Base-by-base conservation (phyloP, 192 early-diverging fungal genomes). In the Radiomyces spectabilis region DNA sequence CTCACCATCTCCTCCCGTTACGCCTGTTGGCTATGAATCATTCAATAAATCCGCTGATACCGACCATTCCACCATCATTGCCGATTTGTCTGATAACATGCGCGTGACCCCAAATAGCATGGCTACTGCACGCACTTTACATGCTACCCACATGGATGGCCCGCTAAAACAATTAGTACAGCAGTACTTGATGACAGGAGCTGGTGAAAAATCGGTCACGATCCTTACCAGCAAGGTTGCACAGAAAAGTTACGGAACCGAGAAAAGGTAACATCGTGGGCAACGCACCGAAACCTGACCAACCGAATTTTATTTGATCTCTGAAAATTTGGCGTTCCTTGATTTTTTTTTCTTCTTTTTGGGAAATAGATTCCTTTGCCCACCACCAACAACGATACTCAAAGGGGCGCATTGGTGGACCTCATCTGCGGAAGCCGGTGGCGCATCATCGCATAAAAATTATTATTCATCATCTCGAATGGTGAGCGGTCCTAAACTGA, bases 191-290 rank as follows among this genome's bases (percentile, higher is more conserved):
- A 27, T 27, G 13, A 26, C 24, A 15, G 25, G 21, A 4, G 15
- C 69, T 3, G 75, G 77, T 1, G 75, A 76, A 73, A 78, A 68
- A 41, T 76, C 79, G 68, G 76, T 91, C 6, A 66, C 90, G 63
- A 73, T 94, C 10, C 66, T 89, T 49, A 91, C 89, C 24, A 83
- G 88, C 15, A 89, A 86, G 41, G 92, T 93, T 1, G 92, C 85
- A 1, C 93, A 96, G 75, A 96, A 96, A 44, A 87, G 85, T 6
- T 96, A 96, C 54, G 93, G 92, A 6, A 86, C 83, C 16, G 93
- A 96, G 53, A 94, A 93, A 66, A 77, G 93, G 72, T 83, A 59
- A 49, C 35, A n/a, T n/a, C n/a, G n/a, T n/a, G n/a, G n/a, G n/a
- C n/a, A n/a, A n/a, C n/a, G n/a, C n/a, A n/a, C n/a, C n/a, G n/a